Conservation (phyloP, 441 rosid species). For the Gossypium aridum region DNA sequence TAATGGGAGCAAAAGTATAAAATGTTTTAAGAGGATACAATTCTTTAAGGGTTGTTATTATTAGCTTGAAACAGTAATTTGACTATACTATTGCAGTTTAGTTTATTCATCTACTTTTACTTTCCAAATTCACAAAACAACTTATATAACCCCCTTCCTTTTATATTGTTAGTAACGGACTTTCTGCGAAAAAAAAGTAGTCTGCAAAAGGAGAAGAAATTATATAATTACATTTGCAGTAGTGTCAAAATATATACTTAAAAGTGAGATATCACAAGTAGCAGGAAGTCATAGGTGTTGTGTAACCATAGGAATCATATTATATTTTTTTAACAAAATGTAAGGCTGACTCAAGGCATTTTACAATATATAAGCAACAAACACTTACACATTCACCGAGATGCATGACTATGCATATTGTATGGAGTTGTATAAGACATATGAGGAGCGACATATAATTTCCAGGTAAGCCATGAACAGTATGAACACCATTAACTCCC, state of each 20-base stretch:
- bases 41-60: neutral
- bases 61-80: neutral
- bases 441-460: no score
- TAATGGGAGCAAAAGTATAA: neutral
- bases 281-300: neutral
- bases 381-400: neutral
- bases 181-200: neutral
- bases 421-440: no score
- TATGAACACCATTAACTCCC: neutral
- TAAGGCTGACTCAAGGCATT: neutral
- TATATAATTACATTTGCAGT: neutral
- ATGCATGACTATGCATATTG: no score
- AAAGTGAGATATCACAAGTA: neutral
- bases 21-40: neutral
- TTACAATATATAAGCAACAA: neutral
- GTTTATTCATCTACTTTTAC: neutral
- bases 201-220: neutral
- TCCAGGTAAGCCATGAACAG: no score
- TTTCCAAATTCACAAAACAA: conserved; percentile 1
- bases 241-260: neutral
- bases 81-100: neutral
- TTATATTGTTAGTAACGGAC: neutral
- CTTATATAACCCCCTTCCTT: neutral
- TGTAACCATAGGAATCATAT: neutral
- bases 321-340: neutral